These are phyloP conservation scores for Allodekkera sacchari DNA, from an alignment of 805 yeast genomes.

Conservation along the genomic window DNA sequence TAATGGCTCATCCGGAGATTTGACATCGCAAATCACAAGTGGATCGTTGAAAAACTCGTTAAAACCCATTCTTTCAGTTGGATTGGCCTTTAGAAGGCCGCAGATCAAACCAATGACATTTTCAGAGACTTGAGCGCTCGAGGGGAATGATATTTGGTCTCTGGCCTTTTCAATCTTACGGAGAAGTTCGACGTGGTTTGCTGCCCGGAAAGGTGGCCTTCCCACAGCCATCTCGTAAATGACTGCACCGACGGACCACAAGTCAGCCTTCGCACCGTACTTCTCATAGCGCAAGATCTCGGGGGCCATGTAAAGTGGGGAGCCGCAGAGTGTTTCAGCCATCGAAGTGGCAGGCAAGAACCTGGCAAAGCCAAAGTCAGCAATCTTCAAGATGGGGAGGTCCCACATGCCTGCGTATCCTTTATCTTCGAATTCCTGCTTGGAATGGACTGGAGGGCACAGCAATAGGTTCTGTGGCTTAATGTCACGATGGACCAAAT, in stretches of 20 bases:
- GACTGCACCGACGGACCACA: conserved; percentile 98
- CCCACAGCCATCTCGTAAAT: conserved; percentile 93
- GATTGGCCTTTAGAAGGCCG: conserved; percentile 71
- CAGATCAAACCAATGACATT: conserved; percentile 65
- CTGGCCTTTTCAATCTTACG: conserved; percentile 78
- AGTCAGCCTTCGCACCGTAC: conserved; percentile 93
- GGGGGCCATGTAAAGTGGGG: conserved; percentile 98
- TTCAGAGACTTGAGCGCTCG: conserved; percentile 52
- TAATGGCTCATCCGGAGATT: conserved; percentile 47
- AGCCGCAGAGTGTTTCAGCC: conserved; percentile 97
- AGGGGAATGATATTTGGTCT: conserved; percentile 73
- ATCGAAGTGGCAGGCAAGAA: conserved; percentile 86
- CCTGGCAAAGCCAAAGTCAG: conserved; percentile 97
- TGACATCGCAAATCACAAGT: conserved; percentile 41
- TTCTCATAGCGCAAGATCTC: conserved; percentile 91
- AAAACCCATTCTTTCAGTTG: conserved; percentile 82
- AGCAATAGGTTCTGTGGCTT: conserved; percentile 86
- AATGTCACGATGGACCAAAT: conserved; percentile 89
- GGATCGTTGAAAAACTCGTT: conserved; percentile 78
- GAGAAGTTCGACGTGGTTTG: conserved; percentile 83
- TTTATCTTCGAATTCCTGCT: conserved; percentile 44
- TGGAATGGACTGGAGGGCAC: conserved; percentile 72
- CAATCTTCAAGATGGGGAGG: conserved; percentile 83
- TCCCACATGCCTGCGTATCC: conserved; percentile 78
- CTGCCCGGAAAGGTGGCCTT: conserved; percentile 92